Percentiles rank a stretch among this genome's conserved stretches.
Evolutionary conservation across 257 asterid genomes (phyloP).

Genomic region (Penstemon davidsonii): DNA sequence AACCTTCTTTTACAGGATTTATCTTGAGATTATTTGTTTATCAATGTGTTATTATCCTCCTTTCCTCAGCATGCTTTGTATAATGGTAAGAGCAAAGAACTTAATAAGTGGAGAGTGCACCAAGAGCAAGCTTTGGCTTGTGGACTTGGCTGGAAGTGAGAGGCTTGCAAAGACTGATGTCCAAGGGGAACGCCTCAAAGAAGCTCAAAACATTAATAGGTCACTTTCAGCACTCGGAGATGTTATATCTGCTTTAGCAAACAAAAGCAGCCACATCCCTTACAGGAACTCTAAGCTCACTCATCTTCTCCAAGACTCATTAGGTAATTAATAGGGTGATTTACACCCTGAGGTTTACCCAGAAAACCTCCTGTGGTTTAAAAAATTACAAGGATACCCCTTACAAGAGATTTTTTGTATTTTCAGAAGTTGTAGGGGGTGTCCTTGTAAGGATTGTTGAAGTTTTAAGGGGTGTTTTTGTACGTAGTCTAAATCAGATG

Average conservation of each 20-base stretch:
- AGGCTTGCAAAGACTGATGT: conserved; percentile 94
- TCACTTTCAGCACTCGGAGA: conserved; percentile 99
- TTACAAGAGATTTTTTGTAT: too few species aligned
- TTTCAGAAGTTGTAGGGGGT: too few species aligned
- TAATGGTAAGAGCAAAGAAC: conserved; percentile 79
- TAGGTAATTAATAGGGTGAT: conserved; percentile 44
- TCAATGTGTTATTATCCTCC: too few species aligned
- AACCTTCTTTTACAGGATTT: too few species aligned
- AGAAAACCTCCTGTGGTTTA: too few species aligned
- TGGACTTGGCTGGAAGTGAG: conserved; percentile 99
- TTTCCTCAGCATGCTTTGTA: conserved; percentile 79
- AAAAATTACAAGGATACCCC: too few species aligned
- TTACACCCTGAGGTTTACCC: too few species aligned
- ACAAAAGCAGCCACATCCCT: conserved; percentile 94
- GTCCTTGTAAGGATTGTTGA: too few species aligned
- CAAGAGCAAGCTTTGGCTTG: conserved; percentile 98
- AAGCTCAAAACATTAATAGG: conserved; percentile 96
- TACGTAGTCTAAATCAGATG: too few species aligned
- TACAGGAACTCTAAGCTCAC: conserved; percentile 97
- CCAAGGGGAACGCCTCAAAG: conserved; percentile 97
- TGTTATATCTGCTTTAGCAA: conserved; percentile 91
- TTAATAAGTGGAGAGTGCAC: conserved; percentile 75
- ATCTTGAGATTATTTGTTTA: too few species aligned
- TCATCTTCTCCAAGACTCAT: conserved; percentile 91
- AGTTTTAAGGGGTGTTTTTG: too few species aligned